phyloP scores from a whole-genome alignment of 2,329 filamentous ascomycete species.

The Penicillium capsulatum region DNA sequence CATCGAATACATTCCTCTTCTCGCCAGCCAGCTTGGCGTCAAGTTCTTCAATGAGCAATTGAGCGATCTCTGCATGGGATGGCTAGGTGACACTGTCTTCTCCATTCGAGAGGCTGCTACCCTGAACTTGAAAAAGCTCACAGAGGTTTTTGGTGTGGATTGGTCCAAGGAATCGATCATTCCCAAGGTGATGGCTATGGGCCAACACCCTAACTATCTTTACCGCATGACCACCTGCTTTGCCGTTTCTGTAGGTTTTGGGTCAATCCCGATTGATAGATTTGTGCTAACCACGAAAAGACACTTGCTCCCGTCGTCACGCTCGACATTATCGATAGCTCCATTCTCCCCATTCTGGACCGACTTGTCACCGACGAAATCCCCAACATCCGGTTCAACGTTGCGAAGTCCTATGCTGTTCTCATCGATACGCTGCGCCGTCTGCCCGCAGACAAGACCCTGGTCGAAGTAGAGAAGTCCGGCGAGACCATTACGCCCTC shows the following conservation, averaged over 20 bases:
- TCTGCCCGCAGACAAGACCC: slow-evolving; percentile 80
- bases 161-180: slow-evolving; percentile 98
- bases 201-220: slow-evolving; percentile 95
- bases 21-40: slow-evolving; percentile 91
- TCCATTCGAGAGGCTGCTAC: slow-evolving; percentile 97
- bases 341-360: slow-evolving; percentile 92
- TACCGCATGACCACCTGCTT: slow-evolving; percentile 99
- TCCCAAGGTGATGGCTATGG: slow-evolving; percentile 98
- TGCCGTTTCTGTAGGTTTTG: slow-evolving; percentile 81
- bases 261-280: slow-evolving; percentile 5
- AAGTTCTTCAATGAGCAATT: slow-evolving; percentile 99
- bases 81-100: slow-evolving; percentile 97
- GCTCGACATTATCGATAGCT: slow-evolving; percentile 85
- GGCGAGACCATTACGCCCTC: slow-evolving; percentile 57
- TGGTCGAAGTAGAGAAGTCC: slow-evolving; percentile 79
- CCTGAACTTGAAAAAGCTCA: slow-evolving; percentile 95
- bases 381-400: slow-evolving; percentile 98
- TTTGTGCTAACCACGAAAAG: slow-evolving; percentile 49
- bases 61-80: slow-evolving; percentile 92
- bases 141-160: slow-evolving; percentile 95
- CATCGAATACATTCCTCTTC: slow-evolving; percentile 96
- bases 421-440: slow-evolving; percentile 88
- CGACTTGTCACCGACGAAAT: slow-evolving; percentile 92
- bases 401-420: slow-evolving; percentile 92
- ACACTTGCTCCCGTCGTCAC: slow-evolving; percentile 90